Evolutionary conservation across 148 eudicot species (phyloP).

Genomic region (Cornus controversa): DNA sequence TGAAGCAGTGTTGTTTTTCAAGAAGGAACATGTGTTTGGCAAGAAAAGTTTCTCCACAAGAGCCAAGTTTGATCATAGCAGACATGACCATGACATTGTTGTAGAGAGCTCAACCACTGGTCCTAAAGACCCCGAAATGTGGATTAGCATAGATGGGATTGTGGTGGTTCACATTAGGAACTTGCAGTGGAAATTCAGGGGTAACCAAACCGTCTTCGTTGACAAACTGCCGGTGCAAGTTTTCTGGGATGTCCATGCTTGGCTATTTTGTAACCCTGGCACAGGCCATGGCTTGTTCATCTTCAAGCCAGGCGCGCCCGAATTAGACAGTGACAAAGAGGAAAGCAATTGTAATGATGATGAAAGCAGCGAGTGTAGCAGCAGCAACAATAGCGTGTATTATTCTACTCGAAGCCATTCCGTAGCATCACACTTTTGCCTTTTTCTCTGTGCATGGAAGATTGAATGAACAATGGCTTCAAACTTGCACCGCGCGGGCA

Average conservation of each 20-base stretch:
- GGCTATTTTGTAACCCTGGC: constrained; percentile 65
- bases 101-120: constrained; percentile 46
- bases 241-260: constrained; percentile 81
- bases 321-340: constrained; percentile 35
- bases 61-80: constrained; percentile 38
- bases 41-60: constrained; percentile 51
- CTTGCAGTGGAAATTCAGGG: constrained; percentile 90
- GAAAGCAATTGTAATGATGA: constrained; percentile 41
- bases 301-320: constrained; percentile 58
- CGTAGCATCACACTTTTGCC: too few relatives aligned
- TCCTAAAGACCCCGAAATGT: constrained; percentile 50
- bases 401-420: too few relatives aligned
- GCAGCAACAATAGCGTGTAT: too few relatives aligned
- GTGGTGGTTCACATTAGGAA: constrained; percentile 46
- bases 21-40: constrained; percentile 60
- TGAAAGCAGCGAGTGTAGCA: constrained; percentile 3
- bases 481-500: too few relatives aligned
- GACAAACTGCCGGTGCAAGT: constrained; percentile 67
- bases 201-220: constrained; percentile 68
- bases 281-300: constrained; percentile 63
- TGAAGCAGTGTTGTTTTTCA: constrained; percentile 53
- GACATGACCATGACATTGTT: constrained; percentile 41
- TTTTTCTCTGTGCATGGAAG: too few relatives aligned
- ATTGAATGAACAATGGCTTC: too few relatives aligned
- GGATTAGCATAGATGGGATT: constrained; percentile 56